phyloP scores from a whole-genome alignment of 139 green algal genomes.

The Edaphochlamys debaryana region DNA sequence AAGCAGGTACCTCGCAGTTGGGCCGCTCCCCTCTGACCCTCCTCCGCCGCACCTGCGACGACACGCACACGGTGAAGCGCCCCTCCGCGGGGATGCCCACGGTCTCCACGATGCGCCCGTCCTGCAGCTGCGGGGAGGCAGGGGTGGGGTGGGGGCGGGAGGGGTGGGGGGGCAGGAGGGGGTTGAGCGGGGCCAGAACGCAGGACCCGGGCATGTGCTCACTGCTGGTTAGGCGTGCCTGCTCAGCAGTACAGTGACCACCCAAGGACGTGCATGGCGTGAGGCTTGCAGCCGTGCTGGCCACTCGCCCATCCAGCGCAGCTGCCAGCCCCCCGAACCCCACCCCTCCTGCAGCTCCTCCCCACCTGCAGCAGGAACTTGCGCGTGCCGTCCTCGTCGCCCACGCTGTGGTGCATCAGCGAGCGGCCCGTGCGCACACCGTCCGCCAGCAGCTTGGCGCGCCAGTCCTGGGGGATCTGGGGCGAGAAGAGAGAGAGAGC shows the following conservation, averaged over 20 bases:
- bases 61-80: slow-evolving; percentile 95
- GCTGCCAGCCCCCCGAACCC: too few species aligned
- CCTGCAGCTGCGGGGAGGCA: slow-evolving; percentile 80
- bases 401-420: slow-evolving; percentile 68
- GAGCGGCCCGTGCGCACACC: slow-evolving; percentile 77
- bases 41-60: slow-evolving; percentile 94
- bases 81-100: slow-evolving; percentile 84
- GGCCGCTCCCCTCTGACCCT: too few species aligned
- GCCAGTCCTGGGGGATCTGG: slow-evolving; percentile 71
- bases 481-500: too few species aligned
- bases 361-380: slow-evolving; percentile 91
- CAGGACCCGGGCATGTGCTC: neutral
- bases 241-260: too few species aligned
- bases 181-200: neutral
- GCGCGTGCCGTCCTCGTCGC: slow-evolving; percentile 79
- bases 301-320: too few species aligned
- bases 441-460: slow-evolving; percentile 56
- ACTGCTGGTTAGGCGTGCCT: neutral
- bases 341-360: too few species aligned
- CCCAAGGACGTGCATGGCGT: too few species aligned
- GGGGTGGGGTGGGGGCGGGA: too few species aligned
- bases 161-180: too few species aligned
- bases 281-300: too few species aligned
- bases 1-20: too few species aligned
- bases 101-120: slow-evolving; percentile 91